These are phyloP conservation scores for Lodderomyces oxycetoniae DNA, from an alignment of 1,139 yeast species.

Conservation along the genomic window DNA sequence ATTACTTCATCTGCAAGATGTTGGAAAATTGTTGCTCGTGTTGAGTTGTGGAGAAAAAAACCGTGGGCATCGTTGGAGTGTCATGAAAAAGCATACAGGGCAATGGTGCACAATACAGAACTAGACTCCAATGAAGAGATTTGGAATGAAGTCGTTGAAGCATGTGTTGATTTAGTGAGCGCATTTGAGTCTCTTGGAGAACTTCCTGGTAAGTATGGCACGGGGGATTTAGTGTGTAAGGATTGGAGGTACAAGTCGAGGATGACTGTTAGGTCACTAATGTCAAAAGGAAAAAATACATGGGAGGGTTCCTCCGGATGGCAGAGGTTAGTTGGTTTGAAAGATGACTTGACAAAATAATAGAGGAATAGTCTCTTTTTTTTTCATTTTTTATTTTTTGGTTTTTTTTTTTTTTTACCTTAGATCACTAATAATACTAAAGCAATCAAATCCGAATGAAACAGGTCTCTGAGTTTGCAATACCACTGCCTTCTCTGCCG, in stretches of 20 bases:
- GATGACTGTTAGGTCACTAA: slow-evolving; percentile 63
- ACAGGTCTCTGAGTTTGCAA: slow-evolving; percentile 23
- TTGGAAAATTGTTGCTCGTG: slow-evolving; percentile 82
- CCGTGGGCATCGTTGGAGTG: slow-evolving; percentile 89
- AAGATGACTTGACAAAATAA: slow-evolving; percentile 42
- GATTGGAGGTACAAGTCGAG: slow-evolving; percentile 90
- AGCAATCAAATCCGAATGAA: slow-evolving; percentile 27
- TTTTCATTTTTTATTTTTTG: too few species aligned
- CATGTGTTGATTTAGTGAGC: slow-evolving; percentile 74
- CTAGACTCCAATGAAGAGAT: slow-evolving; percentile 55
- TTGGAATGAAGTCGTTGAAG: slow-evolving; percentile 80
- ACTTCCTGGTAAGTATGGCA: slow-evolving; percentile 77
- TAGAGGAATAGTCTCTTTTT: too few species aligned
- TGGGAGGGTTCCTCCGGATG: slow-evolving; percentile 85
- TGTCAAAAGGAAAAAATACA: slow-evolving; percentile 71
- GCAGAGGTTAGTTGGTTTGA: slow-evolving; percentile 56
- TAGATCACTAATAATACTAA: slow-evolving; percentile 26
- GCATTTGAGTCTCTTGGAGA: slow-evolving; percentile 89
- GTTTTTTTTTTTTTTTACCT: slow-evolving; percentile 4
- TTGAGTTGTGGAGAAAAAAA: slow-evolving; percentile 78
- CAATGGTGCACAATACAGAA: slow-evolving; percentile 60
- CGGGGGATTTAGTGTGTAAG: slow-evolving; percentile 78
- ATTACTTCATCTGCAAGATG: slow-evolving; percentile 68
- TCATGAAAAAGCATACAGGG: slow-evolving; percentile 83
- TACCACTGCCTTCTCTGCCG: not conserved